Conservation (phyloP, 2,329 filamentous ascomycete species). For the Monilinia polystroma region DNA sequence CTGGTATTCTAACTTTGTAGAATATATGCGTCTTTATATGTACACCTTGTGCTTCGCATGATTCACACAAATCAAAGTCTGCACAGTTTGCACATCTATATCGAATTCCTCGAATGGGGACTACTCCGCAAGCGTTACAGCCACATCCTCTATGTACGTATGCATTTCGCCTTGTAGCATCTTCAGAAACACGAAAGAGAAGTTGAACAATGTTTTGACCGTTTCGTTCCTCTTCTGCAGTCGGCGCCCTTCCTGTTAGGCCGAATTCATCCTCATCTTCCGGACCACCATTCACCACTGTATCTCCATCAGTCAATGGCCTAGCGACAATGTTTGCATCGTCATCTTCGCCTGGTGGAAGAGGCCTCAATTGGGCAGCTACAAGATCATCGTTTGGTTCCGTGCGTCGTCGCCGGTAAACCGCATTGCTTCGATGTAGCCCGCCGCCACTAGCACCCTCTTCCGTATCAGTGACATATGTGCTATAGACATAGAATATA, state of each 20-base stretch:
- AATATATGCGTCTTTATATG: constrained; percentile 90
- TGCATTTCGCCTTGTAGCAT: constrained; percentile 82
- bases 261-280: constrained; percentile 33
- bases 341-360: constrained; percentile 35
- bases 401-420: constrained; percentile 49
- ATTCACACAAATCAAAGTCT: constrained; percentile 93
- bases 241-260: constrained; percentile 24
- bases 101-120: constrained; percentile 86
- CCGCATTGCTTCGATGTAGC: constrained; percentile 66
- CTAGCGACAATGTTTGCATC: constrained; percentile 32
- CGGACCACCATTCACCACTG: constrained; percentile 37
- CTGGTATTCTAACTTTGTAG: constrained; percentile 90
- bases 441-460: constrained; percentile 14
- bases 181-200: constrained; percentile 89
- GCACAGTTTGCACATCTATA: constrained; percentile 95
- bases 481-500: constrained; percentile 58
- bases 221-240: constrained; percentile 41
- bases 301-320: constrained; percentile 39
- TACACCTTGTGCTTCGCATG: constrained; percentile 75
- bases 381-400: not conserved
- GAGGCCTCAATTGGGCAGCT: not conserved
- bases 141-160: constrained; percentile 91
- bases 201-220: constrained; percentile 82
- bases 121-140: constrained; percentile 84
- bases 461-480: constrained; percentile 7